A percentile compares a stretch with the other conserved stretches of the same genome.
Evolutionary conservation across 192 early-diverging fungal species (phyloP).

Genomic region (Allomyces javanicus): DNA sequence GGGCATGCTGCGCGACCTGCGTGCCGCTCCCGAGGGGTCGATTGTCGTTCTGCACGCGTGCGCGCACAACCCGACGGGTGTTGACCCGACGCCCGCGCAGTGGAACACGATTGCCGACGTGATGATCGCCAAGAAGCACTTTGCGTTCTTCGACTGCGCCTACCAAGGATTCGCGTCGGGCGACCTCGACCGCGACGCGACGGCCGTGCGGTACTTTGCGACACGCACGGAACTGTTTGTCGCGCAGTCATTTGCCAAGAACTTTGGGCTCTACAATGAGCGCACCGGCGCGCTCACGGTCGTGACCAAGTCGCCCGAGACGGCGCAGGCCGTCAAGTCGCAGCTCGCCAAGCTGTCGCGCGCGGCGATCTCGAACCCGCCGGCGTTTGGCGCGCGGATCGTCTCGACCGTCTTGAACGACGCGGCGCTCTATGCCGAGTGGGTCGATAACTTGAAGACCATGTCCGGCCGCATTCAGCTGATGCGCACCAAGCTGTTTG

Average conservation of each 20-base stretch:
- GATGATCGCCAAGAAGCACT: conserved; percentile 50
- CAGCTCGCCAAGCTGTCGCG: conserved; percentile 72
- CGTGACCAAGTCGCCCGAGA: conserved; percentile 33
- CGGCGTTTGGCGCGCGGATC: conserved; percentile 75
- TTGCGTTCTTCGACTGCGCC: conserved; percentile 95
- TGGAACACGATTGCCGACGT: conserved; percentile 82
- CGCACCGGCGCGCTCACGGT: conserved; percentile 70
- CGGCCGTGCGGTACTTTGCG: conserved; percentile 84
- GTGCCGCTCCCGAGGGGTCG: conserved; percentile 50
- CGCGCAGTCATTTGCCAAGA: conserved; percentile 90
- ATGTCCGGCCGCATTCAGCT: conserved; percentile 82
- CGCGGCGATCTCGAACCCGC: conserved; percentile 73
- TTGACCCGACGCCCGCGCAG: conserved; percentile 84
- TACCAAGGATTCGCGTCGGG: conserved; percentile 98
- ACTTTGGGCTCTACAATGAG: conserved; percentile 94
- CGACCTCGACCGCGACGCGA: conserved; percentile 74
- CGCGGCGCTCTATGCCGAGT: conserved; percentile 55
- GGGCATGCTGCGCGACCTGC: conserved; percentile 47
- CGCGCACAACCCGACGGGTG: conserved; percentile 98
- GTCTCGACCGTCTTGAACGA: conserved; percentile 70
- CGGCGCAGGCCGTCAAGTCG: conserved; percentile 38
- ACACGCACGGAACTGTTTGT: conserved; percentile 72
- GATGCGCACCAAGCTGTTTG: conserved; percentile 59
- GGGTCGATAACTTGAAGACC: conserved; percentile 47
- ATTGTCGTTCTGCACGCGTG: conserved; percentile 88